Conservation (phyloP, 352 stramenopile genomes). For the Phytophthora sp. region DNA sequence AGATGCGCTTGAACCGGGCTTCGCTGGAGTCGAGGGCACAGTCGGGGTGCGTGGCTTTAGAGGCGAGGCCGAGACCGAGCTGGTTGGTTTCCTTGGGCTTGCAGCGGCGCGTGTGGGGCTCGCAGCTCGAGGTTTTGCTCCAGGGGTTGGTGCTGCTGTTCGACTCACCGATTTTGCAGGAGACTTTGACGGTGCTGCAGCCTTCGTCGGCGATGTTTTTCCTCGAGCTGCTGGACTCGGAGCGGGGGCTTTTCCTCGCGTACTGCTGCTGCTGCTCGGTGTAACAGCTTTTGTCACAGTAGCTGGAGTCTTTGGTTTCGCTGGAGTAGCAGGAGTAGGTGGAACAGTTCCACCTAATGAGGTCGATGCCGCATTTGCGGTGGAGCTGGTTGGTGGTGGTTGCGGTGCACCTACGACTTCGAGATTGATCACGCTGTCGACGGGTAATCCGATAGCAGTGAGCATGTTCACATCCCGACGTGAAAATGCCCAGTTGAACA, state of each 20-base stretch:
- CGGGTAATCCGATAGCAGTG: slow-evolving; percentile 45
- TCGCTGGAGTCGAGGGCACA: not conserved
- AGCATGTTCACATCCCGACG: slow-evolving; percentile 48
- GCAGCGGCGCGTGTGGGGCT: slow-evolving; percentile 10
- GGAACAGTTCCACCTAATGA: not conserved
- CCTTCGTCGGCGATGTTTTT: slow-evolving; percentile 18
- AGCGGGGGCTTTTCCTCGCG: slow-evolving; percentile 14
- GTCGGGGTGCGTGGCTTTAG: slow-evolving; percentile 9
- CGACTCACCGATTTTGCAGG: slow-evolving; percentile 15
- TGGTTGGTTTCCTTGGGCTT: slow-evolving; percentile 8
- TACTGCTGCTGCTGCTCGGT: not conserved
- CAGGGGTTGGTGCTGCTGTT: not conserved
- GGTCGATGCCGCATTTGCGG: not conserved
- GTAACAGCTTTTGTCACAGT: not conserved
- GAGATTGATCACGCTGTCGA: slow-evolving; percentile 70
- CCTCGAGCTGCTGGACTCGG: not conserved
- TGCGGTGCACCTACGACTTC: slow-evolving; percentile 23
- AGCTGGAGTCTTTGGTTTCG: slow-evolving; percentile 9
- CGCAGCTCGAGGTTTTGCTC: slow-evolving; percentile 14
- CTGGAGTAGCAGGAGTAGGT: not conserved
- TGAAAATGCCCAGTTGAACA: slow-evolving; percentile 68
- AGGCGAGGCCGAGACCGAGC: not conserved
- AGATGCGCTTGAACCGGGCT: not conserved
- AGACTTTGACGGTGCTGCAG: slow-evolving; percentile 11
- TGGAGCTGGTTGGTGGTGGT: not conserved